Percentiles rank a stretch among this genome's conserved stretches.
Conservation (phyloP, 2,329 filamentous ascomycete species). For the Aureobasidium sp. region DNA sequence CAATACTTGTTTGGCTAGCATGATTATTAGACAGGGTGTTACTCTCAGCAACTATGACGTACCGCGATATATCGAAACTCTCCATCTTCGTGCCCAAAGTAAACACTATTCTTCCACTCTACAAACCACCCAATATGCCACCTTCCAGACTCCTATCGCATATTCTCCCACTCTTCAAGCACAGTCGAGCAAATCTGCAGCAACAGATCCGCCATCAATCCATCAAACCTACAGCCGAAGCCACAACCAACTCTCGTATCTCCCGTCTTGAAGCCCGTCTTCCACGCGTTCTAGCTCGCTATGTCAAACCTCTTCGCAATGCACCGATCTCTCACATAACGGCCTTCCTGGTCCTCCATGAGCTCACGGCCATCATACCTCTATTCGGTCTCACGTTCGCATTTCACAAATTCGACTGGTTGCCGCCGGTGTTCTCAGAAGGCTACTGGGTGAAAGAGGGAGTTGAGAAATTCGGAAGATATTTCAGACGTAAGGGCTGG, state of each 20-base stretch:
- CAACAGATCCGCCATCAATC: background rate
- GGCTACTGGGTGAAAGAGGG: constrained; percentile 51
- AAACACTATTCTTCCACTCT: background rate
- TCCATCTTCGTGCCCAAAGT: background rate
- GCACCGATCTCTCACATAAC: constrained; percentile 77
- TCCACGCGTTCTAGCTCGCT: constrained; percentile 58
- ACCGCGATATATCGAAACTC: background rate
- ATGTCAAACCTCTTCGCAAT: constrained; percentile 60
- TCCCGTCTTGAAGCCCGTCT: constrained; percentile 35
- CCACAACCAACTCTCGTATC: constrained; percentile 14
- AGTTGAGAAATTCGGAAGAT: constrained; percentile 65
- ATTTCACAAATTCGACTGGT: constrained; percentile 73
- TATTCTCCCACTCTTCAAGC: background rate
- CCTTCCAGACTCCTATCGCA: background rate
- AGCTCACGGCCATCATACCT: constrained; percentile 79
- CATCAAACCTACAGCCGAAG: background rate
- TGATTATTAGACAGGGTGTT: background rate
- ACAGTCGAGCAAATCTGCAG: background rate
- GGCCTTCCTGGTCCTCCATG: constrained; percentile 84
- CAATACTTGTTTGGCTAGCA: too few species aligned
- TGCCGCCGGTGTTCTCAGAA: constrained; percentile 52
- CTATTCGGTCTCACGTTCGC: constrained; percentile 63
- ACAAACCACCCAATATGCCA: too few species aligned
- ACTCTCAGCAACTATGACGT: background rate
- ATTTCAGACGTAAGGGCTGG: constrained; percentile 74